Evolutionary conservation across 2,329 filamentous ascomycete genomes (phyloP), one percentile per base, ranked within the genome.

Genomic region (Fusarium sp.): DNA sequence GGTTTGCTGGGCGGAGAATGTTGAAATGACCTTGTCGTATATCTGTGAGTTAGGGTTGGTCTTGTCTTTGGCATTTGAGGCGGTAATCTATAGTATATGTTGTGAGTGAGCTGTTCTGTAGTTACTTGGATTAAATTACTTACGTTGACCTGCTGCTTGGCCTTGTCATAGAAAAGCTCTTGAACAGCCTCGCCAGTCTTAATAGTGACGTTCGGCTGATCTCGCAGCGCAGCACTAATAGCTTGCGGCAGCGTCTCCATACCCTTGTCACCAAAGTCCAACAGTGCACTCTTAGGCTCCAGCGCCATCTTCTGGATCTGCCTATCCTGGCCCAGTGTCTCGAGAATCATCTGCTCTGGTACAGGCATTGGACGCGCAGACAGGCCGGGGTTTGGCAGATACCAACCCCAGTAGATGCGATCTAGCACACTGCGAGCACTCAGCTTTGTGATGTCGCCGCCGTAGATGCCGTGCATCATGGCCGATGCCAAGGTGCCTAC

Each of bases 401-500:
- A 76, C 56, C 75, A 74, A 15, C 57, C 66, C 71, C 73, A 76
- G 62, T 75, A 79, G 40, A 75, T 48, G 40, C 72, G 71, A 26
- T 79, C 77, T 19, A 78, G 70, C 11, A 90, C 81, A 50, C 87
- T 89, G 71, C 88, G 88, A 47, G 88, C 88, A 78, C 94, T 97
- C 50, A 98, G 82, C 75, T 90, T 86, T 76, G 92, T 89, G 47
- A 97, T 88, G 78, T 97, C 92, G 7, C 96, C 96, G 22, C 94
- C 96, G 78, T 96, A 97, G 60, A 98, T 93, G 41, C 96, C 96
- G 78, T 98, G 96, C 53, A 93, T 74, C 75, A 89, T 80, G 51
- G 90, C 93, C 7, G 93, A 97, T 8, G 89, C 79, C 19, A 97
- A 54, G 72, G 96, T 94, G 70, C 96, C 84, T 15, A 88, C 88